Evolutionary conservation across 805 yeast species (phyloP).

Genomic region (Candida odintsovae): DNA sequence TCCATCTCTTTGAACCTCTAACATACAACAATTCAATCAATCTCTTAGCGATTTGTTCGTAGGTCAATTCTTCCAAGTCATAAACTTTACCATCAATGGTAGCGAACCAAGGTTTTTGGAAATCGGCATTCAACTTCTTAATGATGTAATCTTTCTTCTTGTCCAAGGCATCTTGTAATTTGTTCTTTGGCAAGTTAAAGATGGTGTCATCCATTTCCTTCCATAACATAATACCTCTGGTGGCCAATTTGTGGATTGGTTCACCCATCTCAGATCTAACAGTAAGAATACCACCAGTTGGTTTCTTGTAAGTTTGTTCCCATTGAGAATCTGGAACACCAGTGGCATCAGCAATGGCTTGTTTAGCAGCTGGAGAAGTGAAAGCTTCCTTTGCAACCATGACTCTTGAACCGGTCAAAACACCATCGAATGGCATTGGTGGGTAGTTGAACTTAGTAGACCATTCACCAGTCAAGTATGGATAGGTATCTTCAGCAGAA

Average conservation of each 20-base stretch:
- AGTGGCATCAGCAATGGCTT: conserved; percentile 81
- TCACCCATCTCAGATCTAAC: conserved; percentile 99
- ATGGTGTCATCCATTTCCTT: conserved; percentile 93
- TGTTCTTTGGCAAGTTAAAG: conserved; percentile 85
- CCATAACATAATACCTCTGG: conserved; percentile 97
- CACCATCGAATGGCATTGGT: conserved; percentile 99
- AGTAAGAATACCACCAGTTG: conserved; percentile 95
- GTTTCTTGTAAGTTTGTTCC: conserved; percentile 92
- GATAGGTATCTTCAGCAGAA: conserved; percentile 92
- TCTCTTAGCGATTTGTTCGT: conserved; percentile 83
- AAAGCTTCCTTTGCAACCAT: conserved; percentile 96
- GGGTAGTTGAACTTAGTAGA: conserved; percentile 83
- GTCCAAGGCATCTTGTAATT: conserved; percentile 71
- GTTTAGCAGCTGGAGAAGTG: conserved; percentile 91
- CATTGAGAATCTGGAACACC: conserved; percentile 88
- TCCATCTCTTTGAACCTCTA: conserved; percentile 75
- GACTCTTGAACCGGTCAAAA: conserved; percentile 91
- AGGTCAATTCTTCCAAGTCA: conserved; percentile 94
- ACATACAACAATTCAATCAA: conserved; percentile 86
- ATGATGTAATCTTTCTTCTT: conserved; percentile 86
- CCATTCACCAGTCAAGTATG: conserved; percentile 98
- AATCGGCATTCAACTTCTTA: conserved; percentile 82
- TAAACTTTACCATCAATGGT: conserved; percentile 64
- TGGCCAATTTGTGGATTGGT: conserved; percentile 97
- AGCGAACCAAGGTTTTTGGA: conserved; percentile 98